Evolutionary conservation across 139 green algal genomes (phyloP).

Genomic region (Desmodesmus armatus): DNA sequence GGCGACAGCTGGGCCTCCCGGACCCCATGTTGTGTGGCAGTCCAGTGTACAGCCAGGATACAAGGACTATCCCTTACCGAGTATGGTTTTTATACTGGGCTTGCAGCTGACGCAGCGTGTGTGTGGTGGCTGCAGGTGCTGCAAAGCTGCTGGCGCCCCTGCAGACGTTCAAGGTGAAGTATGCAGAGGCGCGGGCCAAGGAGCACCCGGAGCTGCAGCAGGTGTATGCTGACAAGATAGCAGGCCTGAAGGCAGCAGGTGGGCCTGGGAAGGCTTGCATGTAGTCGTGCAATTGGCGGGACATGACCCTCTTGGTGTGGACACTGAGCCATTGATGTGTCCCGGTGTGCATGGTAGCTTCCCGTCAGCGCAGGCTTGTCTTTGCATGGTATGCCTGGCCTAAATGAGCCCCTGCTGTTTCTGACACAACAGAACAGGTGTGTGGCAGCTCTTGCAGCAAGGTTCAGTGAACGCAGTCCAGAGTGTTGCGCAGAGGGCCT

Average conservation of each 20-base stretch:
- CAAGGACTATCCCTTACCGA: no score
- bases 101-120: no score
- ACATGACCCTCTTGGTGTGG: not conserved
- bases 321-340: not conserved
- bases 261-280: not conserved
- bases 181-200: slow-evolving; percentile 32
- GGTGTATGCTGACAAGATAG: slow-evolving; percentile 12
- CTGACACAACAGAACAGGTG: not conserved
- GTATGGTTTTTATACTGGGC: no score
- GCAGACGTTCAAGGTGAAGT: slow-evolving; percentile 35
- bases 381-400: no score
- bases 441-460: no score
- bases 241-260: slow-evolving; percentile 28
- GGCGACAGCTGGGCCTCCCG: no score
- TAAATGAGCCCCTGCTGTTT: no score
- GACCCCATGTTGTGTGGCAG: no score
- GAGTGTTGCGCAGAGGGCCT: no score
- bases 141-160: slow-evolving; percentile 21
- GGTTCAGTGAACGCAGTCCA: no score
- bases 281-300: not conserved
- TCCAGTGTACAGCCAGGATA: no score
- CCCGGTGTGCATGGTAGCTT: not conserved
- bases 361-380: not conserved
- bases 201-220: slow-evolving; percentile 25
- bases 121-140: not conserved